Percentiles rank a stretch among this genome's conserved stretches.
Conservation (phyloP, 2,329 filamentous ascomycete genomes). For the Apiospora arundinis region DNA sequence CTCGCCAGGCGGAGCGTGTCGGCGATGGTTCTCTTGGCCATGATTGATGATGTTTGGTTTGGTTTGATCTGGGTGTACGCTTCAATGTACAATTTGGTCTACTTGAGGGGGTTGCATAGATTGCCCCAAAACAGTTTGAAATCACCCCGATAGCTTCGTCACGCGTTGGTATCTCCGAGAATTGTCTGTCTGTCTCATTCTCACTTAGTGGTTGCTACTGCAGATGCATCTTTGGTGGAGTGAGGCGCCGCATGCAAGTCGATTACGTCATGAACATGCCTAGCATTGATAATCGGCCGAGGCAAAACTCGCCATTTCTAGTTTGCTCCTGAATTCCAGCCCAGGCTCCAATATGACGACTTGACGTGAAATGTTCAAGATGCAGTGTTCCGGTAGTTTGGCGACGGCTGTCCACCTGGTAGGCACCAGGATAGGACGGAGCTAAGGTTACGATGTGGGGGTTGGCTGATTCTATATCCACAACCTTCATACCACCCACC, state of each 20-base stretch:
- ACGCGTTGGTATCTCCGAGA: not conserved
- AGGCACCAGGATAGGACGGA: too few relatives aligned
- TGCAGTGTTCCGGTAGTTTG: not conserved
- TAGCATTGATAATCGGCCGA: not conserved
- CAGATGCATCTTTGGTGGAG: not conserved
- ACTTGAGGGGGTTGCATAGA: not conserved
- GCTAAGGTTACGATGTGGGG: not conserved
- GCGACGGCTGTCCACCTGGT: not conserved
- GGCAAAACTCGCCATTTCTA: not conserved
- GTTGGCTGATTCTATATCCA: too few relatives aligned
- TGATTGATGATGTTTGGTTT: not conserved
- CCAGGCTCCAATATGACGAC: not conserved
- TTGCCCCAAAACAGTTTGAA: not conserved
- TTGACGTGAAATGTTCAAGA: not conserved
- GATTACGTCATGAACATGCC: slow-evolving; percentile 5
- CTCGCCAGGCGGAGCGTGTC: slow-evolving; percentile 58
- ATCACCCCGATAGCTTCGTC: not conserved
- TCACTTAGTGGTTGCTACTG: not conserved
- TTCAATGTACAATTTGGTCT: not conserved
- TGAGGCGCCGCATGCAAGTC: slow-evolving; percentile 18
- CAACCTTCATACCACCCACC: not conserved
- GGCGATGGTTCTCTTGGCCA: slow-evolving; percentile 38
- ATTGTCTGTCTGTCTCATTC: not conserved
- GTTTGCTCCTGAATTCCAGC: not conserved
- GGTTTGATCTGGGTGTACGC: not conserved